A percentile compares a stretch with the other conserved stretches of the same genome.
Conservation (phyloP, 2,329 filamentous ascomycete genomes). For the Elsinoe necatrix region DNA sequence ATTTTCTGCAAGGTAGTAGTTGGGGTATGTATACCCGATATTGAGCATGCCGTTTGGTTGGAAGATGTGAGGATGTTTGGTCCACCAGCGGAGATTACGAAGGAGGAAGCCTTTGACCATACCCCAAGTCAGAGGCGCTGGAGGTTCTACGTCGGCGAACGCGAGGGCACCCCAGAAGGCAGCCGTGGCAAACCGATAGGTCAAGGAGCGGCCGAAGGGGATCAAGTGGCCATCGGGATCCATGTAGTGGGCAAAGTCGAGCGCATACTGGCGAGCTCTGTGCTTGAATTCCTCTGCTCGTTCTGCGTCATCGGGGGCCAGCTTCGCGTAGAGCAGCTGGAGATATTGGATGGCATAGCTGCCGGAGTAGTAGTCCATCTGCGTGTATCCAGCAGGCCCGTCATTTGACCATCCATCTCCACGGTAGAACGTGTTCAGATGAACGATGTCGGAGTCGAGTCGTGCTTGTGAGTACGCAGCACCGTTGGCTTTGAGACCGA, state of each 20-base stretch:
- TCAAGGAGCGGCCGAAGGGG: conserved; percentile 68
- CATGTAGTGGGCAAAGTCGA: conserved; percentile 69
- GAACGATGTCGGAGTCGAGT: conserved; percentile 66
- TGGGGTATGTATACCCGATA: conserved; percentile 69
- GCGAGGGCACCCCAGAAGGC: conserved; percentile 73
- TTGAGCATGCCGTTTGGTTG: conserved; percentile 65
- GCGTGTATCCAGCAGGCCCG: conserved; percentile 67
- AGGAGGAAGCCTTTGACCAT: conserved; percentile 69
- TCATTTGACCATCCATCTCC: conserved; percentile 74
- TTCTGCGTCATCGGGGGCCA: conserved; percentile 58
- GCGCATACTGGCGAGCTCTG: conserved; percentile 56
- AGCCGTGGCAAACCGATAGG: conserved; percentile 79
- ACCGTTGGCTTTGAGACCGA: conserved; percentile 67
- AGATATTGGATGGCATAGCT: conserved; percentile 76
- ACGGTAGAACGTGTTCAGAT: conserved; percentile 73
- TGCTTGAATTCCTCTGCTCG: conserved; percentile 61
- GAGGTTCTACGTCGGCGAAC: conserved; percentile 66
- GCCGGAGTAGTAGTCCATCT: conserved; percentile 80
- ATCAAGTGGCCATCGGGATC: conserved; percentile 62
- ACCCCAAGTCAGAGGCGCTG: conserved; percentile 65
- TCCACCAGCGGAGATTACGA: conserved; percentile 71
- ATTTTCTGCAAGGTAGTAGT: conserved; percentile 75
- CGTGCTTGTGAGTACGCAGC: conserved; percentile 61
- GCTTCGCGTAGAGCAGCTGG: conserved; percentile 66
- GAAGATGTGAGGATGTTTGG: conserved; percentile 66